A percentile compares a stretch with the other conserved stretches of the same genome.
Evolutionary conservation across 192 early-diverging fungal genomes (phyloP).

Genomic region (Backusella liffmaniae): DNA sequence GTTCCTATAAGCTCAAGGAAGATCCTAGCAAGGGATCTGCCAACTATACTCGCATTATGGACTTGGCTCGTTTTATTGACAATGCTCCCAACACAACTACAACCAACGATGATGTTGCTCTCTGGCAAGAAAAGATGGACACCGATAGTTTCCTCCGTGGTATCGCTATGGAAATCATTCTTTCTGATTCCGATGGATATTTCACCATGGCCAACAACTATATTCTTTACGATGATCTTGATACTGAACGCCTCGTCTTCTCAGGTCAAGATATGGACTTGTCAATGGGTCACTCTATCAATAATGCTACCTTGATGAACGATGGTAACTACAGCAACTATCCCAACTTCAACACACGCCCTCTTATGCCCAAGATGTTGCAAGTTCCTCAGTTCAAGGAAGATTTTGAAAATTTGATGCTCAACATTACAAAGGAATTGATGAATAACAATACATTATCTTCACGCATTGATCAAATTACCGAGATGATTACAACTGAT

Average conservation of each 20-base stretch:
- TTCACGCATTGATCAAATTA: background rate
- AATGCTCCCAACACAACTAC: background rate
- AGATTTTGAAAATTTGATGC: background rate
- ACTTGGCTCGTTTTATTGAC: background rate
- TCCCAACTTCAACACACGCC: background rate
- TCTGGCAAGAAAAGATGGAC: slow-evolving; percentile 11
- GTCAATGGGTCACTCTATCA: background rate
- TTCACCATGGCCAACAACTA: slow-evolving; percentile 13
- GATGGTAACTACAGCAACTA: background rate
- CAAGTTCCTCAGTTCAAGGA: slow-evolving; percentile 1
- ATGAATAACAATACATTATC: background rate
- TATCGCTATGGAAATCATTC: slow-evolving; percentile 20
- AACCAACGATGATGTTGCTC: background rate
- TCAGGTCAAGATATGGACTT: slow-evolving; percentile 8
- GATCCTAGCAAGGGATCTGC: background rate
- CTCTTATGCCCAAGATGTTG: background rate
- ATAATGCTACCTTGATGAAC: background rate
- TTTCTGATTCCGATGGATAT: slow-evolving; percentile 4
- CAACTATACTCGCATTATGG: background rate
- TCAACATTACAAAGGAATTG: background rate
- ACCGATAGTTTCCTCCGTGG: slow-evolving; percentile 21
- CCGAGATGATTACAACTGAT: background rate
- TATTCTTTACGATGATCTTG: slow-evolving; percentile 18
- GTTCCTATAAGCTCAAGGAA: slow-evolving; percentile 3
- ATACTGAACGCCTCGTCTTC: slow-evolving; percentile 5